Conservation (phyloP, 164 flowering plant species). For the Vitis vinifera region DNA sequence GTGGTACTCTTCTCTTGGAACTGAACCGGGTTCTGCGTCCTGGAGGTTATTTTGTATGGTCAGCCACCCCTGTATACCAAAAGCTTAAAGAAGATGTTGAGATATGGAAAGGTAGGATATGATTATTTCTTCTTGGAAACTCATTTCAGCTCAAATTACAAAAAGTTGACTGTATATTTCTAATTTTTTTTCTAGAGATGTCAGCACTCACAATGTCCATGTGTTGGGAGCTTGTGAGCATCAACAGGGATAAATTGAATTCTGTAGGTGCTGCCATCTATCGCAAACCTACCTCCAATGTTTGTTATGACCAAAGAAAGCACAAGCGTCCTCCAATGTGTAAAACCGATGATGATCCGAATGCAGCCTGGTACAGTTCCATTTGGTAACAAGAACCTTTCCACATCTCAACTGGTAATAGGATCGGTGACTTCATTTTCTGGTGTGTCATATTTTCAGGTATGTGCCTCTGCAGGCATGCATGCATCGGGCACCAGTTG, state of each 20-base stretch:
- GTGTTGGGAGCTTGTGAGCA: constrained; percentile 84
- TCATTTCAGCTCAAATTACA: too few species aligned
- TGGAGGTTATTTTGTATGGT: constrained; percentile 95
- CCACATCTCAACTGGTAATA: too few species aligned
- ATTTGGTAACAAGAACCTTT: background rate
- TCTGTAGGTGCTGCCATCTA: constrained; percentile 65
- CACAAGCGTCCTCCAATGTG: constrained; percentile 71
- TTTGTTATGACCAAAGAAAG: constrained; percentile 67
- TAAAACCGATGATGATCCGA: constrained; percentile 67
- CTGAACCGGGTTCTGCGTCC: constrained; percentile 85
- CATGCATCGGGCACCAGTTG: constrained; percentile 64
- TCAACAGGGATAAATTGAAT: constrained; percentile 63
- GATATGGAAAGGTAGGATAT: constrained; percentile 78
- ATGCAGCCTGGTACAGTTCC: constrained; percentile 71
- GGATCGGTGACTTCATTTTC: background rate
- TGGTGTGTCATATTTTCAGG: constrained; percentile 43
- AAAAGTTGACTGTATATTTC: background rate
- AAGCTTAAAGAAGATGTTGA: constrained; percentile 77
- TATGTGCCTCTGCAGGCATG: constrained; percentile 88
- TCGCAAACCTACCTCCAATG: constrained; percentile 67
- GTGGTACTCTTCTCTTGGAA: constrained; percentile 89
- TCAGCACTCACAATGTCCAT: constrained; percentile 56
- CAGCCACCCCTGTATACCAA: constrained; percentile 97
- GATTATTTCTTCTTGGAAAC: background rate
- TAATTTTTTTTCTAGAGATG: constrained; percentile 47